Conservation (phyloP, 2,329 filamentous ascomycete genomes). For the Zarea fungicola region DNA sequence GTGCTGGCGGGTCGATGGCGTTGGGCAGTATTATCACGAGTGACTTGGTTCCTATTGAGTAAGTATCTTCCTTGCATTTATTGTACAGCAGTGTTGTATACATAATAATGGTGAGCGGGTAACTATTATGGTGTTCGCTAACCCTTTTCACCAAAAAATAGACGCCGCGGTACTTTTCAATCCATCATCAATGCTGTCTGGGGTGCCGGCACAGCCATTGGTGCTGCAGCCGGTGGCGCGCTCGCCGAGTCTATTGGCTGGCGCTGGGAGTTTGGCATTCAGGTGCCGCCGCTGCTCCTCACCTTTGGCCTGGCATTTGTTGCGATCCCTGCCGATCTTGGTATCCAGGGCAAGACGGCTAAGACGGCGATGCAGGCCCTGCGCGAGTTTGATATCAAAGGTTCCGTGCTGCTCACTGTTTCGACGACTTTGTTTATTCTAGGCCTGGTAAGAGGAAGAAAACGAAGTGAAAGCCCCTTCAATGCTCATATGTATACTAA, state of each 20-base stretch:
- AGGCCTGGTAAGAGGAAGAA: constrained; percentile 51
- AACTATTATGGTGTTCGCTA: not conserved
- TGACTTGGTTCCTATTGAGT: constrained; percentile 69
- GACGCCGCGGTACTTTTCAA: constrained; percentile 63
- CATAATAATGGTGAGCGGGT: not conserved
- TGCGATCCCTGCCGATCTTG: constrained; percentile 49
- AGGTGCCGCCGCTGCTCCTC: constrained; percentile 47
- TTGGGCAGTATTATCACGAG: constrained; percentile 67
- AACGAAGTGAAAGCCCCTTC: not conserved
- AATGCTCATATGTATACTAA: constrained; percentile 3
- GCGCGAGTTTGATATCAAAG: constrained; percentile 51
- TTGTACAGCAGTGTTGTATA: constrained; percentile 3
- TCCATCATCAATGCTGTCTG: constrained; percentile 63
- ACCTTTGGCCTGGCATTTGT: constrained; percentile 41
- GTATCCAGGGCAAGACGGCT: constrained; percentile 40
- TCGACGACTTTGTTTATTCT: constrained; percentile 55
- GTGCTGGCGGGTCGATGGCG: constrained; percentile 65
- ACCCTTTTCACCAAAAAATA: constrained; percentile 16
- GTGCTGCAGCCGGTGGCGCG: constrained; percentile 64
- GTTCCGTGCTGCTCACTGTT: constrained; percentile 47
- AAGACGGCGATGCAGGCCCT: constrained; percentile 43
- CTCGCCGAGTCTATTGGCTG: constrained; percentile 67
- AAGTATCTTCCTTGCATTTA: constrained; percentile 29
- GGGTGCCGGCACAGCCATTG: constrained; percentile 52
- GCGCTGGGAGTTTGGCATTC: constrained; percentile 66